Evolutionary conservation across 805 yeast genomes (phyloP).

Genomic region (Grigorovia humatica): DNA sequence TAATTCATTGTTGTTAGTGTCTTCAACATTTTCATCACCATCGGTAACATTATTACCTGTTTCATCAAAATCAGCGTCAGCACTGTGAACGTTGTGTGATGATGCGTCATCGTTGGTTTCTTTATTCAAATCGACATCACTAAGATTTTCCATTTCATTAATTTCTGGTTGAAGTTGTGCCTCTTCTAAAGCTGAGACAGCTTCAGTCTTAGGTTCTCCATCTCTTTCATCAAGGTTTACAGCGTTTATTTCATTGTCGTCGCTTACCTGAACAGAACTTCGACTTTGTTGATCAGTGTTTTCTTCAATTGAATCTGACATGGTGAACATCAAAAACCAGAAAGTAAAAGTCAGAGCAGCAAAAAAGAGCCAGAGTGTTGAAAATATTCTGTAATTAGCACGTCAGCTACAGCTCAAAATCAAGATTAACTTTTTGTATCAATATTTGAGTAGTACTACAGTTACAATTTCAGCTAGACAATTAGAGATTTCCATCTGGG

Average conservation of each 20-base stretch:
- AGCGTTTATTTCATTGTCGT: not conserved
- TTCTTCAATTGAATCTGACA: not conserved
- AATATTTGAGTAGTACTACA: no score
- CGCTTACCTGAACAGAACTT: not conserved
- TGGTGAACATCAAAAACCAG: not conserved
- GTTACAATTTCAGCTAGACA: no score
- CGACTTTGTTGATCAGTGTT: not conserved
- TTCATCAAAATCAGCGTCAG: constrained; percentile 1
- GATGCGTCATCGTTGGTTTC: not conserved
- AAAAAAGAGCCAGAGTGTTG: no score
- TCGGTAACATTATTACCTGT: constrained; percentile 3
- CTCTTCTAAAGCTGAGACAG: not conserved
- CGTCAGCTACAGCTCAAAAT: no score
- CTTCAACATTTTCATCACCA: constrained; percentile 8
- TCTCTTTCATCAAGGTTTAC: not conserved
- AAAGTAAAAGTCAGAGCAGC: not conserved
- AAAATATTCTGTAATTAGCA: no score
- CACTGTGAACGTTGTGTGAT: constrained; percentile 5
- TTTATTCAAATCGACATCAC: not conserved
- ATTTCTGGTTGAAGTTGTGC: not conserved
- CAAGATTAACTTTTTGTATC: no score
- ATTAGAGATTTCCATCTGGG: no score
- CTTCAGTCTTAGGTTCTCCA: not conserved
- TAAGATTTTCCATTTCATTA: not conserved
- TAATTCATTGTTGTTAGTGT: not conserved